A percentile compares a stretch with the other conserved stretches of the same genome.
Evolutionary conservation across 495 filamentous ascomycete genomes (phyloP).

Genomic region (Rostrohypoxylon terebratum): DNA sequence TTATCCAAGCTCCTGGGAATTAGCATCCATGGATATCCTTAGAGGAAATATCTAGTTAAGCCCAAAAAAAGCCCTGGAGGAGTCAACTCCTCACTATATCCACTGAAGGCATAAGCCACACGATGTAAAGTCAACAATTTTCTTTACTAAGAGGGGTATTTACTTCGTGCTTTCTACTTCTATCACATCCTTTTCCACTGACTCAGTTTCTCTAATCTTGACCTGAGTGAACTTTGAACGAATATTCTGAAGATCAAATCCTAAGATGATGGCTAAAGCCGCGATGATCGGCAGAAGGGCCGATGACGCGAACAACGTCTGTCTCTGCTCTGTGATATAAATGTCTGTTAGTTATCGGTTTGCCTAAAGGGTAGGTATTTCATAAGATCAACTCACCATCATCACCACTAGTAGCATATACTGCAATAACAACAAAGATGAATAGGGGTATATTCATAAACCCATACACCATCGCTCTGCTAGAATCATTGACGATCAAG

Average conservation of each 20-base stretch:
- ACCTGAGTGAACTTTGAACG: not conserved
- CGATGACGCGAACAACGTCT: constrained; percentile 44
- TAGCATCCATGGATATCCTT: too few species aligned
- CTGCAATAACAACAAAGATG: constrained; percentile 58
- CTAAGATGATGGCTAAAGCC: constrained; percentile 25
- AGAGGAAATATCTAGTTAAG: too few species aligned
- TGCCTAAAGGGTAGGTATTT: not conserved
- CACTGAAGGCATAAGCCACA: not conserved
- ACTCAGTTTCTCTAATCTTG: not conserved
- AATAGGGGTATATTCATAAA: constrained; percentile 62
- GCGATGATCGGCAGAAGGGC: constrained; percentile 43
- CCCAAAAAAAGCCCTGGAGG: too few species aligned
- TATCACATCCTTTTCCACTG: not conserved
- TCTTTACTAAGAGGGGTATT: not conserved
- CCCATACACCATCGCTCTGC: constrained; percentile 58
- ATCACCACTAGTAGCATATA: constrained; percentile 48
- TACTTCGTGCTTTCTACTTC: not conserved
- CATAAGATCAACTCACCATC: constrained; percentile 46
- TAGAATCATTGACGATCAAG: constrained; percentile 54
- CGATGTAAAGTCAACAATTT: not conserved
- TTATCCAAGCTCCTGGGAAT: too few species aligned
- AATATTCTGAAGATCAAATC: constrained; percentile 4
- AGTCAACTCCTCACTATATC: too few species aligned
- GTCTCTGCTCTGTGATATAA: constrained; percentile 22
- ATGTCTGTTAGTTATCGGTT: constrained; percentile 2